Evolutionary conservation across 2,329 filamentous ascomycete genomes (phyloP), one percentile per base, ranked within the genome.

Genomic region (Geosmithia putterillii): DNA sequence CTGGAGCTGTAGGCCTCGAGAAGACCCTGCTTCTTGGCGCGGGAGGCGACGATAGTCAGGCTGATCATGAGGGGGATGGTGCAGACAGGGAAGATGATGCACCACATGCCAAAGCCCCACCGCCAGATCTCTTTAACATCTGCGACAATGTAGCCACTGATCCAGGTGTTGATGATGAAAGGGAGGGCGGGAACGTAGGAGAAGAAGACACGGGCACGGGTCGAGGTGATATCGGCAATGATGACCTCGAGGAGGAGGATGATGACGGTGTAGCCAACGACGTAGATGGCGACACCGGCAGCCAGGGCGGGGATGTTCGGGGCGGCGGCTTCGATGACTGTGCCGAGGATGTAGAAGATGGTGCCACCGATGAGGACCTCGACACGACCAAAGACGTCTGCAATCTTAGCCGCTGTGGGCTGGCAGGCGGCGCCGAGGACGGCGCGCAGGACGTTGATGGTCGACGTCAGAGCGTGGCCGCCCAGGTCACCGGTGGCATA

Each of bases 61-160:
- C 69, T 69, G 35, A 67, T 48, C 51, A 81, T 62, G 40, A 81
- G 65, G 2, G 78, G 76, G 9, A 79, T 49, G 3, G 73, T 61
- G 54, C 71, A 75, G 19, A 73, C 66, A 3, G 76, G 69, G 55
- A 76, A 81, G 46, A 81, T 78, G 55, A 81, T 75, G 47, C 63
- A 66, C 65, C 73, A 82, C 76, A 81, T 81, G 50, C 75, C 77
- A 25, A 78, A 68, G 25, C 77, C 78, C 76, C 76, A 81, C 46
- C 67, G 59, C 78, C 79, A 82, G 7, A 59, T 66, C 0, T 71
- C 74, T 14, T 46, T 56, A 2, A 79, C 73, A 0, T 69, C 61
- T 3, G 52, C 45, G 3, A 72, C 64, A 38, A 82, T 59, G 50
- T 80, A 65, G 21, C 78, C 78, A 48, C 71, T 73, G 4, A 80